A percentile compares a stretch with the other conserved stretches of the same genome.
Conservation (phyloP, 208 protist genomes). For the Herpetomonas muscarum region DNA sequence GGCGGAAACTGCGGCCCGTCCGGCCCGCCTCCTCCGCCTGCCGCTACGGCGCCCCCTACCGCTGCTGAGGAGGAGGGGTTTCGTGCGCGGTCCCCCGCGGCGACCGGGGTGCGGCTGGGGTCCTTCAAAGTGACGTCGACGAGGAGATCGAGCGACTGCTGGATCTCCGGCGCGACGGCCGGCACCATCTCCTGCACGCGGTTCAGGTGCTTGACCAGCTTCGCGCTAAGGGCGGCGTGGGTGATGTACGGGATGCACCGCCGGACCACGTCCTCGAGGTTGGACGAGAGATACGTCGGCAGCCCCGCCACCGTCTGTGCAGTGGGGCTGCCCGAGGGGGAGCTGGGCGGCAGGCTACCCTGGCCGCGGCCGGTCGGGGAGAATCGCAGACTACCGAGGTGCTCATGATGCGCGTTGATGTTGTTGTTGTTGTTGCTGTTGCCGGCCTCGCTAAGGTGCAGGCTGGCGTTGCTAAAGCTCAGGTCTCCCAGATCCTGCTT, state of each 20-base stretch:
- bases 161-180: constrained; percentile 40
- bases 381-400: not conserved
- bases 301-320: not conserved
- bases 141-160: constrained; percentile 60
- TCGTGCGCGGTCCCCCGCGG: constrained; percentile 2
- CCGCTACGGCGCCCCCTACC: constrained; percentile 15
- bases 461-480: not conserved
- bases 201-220: constrained; percentile 56
- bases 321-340: not conserved
- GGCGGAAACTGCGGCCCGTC: too few species aligned
- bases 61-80: constrained; percentile 17
- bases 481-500: not conserved
- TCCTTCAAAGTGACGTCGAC: constrained; percentile 74
- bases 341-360: not conserved
- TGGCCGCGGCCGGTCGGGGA: not conserved
- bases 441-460: not conserved
- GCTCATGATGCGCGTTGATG: not conserved
- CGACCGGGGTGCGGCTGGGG: constrained; percentile 9
- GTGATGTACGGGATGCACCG: constrained; percentile 65
- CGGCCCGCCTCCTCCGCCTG: too few species aligned
- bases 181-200: constrained; percentile 51
- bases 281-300: constrained; percentile 10
- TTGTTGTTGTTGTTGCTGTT: not conserved
- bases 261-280: constrained; percentile 60
- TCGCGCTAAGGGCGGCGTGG: constrained; percentile 53